Evolutionary conservation across 441 rosid species (phyloP), one percentile per base, ranked within the genome.

Genomic region (Aquilaria agallochum): DNA sequence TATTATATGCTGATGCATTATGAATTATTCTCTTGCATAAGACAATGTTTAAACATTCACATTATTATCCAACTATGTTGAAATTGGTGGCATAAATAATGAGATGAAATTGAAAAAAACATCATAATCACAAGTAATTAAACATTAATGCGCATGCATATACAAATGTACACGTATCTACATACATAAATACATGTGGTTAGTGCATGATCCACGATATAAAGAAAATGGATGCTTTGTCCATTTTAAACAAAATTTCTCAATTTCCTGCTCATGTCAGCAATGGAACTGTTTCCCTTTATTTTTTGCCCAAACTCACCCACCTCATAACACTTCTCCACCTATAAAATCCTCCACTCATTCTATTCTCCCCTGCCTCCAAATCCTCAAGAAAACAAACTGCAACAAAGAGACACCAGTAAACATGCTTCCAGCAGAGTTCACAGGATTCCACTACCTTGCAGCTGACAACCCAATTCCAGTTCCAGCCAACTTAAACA

Each of bases 381-480:
- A 64, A 70, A 58, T 8, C 53, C 59, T 70, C 57, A 42, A 42
- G 58, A 55, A 59, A 60, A 68, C 42, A 36, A 8, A 30, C 63
- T 63, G 31, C 64, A 46, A 62, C 9, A 70, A 20, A 68, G 13
- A 20, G 11, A 9, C 34, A 15, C 53, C 34, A 52, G 52, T 46
- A 72, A 69, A 72, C 78, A 87, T 87, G 82, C 63, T 76, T 71
- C 78, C 85, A 20, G 80, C 61, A 15, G 89, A 88, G 56, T 53
- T 88, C 61, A 57, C 79, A 20, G 92, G 85, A 64, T 64, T 79
- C 66, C 83, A 78, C 46, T 80, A 72, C 68, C 66, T 81, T 13
- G 44, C 78, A n/a, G 73, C 83, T 0, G 91, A 80, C 56, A 79
- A 72, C 58, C 72, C 63, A 27, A 55, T 63, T 55, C 78, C 63